Evolutionary conservation across 2,329 filamentous ascomycete species (phyloP).

Genomic region (Chaetothyriales sp.): DNA sequence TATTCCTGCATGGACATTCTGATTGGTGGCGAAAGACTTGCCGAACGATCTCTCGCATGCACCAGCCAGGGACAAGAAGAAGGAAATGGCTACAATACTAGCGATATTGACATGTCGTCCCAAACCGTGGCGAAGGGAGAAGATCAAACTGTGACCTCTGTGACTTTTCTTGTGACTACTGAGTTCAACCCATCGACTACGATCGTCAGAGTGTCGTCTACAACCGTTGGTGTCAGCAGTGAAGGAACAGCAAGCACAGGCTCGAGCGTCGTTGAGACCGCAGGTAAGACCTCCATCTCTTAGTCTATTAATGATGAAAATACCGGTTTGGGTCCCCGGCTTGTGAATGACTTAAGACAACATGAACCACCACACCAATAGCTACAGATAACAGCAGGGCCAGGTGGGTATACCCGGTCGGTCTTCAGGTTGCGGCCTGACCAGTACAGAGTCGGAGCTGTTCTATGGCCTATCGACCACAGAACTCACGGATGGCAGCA

Average conservation of each 20-base stretch:
- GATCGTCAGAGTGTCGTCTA: background rate
- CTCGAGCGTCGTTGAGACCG: background rate
- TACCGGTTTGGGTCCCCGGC: too few relatives aligned
- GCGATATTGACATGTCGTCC: background rate
- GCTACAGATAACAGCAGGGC: too few relatives aligned
- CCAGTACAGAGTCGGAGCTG: too few relatives aligned
- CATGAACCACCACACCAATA: too few relatives aligned
- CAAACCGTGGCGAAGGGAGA: background rate
- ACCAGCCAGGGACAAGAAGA: background rate
- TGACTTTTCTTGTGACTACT: background rate
- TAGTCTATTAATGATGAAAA: background rate
- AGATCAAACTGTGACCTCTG: background rate
- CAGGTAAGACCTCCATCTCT: background rate
- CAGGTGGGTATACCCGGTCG: too few relatives aligned
- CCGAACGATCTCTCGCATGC: background rate
- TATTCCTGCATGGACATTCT: background rate
- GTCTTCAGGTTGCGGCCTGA: too few relatives aligned
- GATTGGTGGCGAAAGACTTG: background rate
- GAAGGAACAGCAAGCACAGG: background rate
- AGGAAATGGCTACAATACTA: background rate
- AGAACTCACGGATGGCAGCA: too few relatives aligned
- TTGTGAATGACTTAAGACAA: too few relatives aligned
- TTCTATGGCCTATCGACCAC: too few relatives aligned
- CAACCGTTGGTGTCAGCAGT: background rate
- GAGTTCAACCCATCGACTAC: background rate